Conservation (phyloP, 805 yeast genomes). For the Yarrowia osloensis region DNA sequence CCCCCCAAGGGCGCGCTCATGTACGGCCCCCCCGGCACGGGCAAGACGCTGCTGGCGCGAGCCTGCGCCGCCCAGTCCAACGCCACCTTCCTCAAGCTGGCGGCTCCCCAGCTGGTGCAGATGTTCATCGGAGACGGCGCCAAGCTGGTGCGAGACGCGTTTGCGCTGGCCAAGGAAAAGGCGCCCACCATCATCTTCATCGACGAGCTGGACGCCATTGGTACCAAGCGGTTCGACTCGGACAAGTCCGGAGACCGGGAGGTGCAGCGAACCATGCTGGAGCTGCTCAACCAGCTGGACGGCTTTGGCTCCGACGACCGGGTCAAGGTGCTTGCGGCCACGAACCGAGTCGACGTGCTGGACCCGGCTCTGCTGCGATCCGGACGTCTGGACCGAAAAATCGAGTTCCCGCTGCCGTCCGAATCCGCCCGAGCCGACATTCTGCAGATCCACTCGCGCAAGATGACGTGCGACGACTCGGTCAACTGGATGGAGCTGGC, state of each 20-base stretch:
- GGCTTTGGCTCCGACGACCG: conserved; percentile 97
- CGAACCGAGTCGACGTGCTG: conserved; percentile 94
- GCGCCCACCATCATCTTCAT: conserved; percentile 98
- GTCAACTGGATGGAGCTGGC: conserved; percentile 99
- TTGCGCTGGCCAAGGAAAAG: conserved; percentile 94
- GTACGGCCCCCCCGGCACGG: conserved; percentile 99
- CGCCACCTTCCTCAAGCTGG: conserved; percentile 93
- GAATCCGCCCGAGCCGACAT: conserved; percentile 98
- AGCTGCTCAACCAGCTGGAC: conserved; percentile 92
- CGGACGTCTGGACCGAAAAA: conserved; percentile 96
- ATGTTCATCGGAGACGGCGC: conserved; percentile 99
- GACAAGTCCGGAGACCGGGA: conserved; percentile 98
- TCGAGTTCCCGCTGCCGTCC: conserved; percentile 95
- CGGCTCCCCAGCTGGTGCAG: conserved; percentile 97
- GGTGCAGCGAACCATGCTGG: conserved; percentile 99
- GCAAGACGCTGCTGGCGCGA: conserved; percentile 93
- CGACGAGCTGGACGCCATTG: conserved; percentile 98
- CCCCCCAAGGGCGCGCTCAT: conserved; percentile 98
- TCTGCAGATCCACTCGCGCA: conserved; percentile 94
- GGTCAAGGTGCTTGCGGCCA: conserved; percentile 96
- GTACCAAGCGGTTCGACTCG: conserved; percentile 96
- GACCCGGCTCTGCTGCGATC: conserved; percentile 98
- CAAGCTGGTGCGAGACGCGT: conserved; percentile 93
- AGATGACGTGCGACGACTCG: conserved; percentile 78
- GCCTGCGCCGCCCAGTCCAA: conserved; percentile 99